Evolutionary conservation across 176 grass and related monocot species (phyloP).

Genomic region (Cocos nucifera): DNA sequence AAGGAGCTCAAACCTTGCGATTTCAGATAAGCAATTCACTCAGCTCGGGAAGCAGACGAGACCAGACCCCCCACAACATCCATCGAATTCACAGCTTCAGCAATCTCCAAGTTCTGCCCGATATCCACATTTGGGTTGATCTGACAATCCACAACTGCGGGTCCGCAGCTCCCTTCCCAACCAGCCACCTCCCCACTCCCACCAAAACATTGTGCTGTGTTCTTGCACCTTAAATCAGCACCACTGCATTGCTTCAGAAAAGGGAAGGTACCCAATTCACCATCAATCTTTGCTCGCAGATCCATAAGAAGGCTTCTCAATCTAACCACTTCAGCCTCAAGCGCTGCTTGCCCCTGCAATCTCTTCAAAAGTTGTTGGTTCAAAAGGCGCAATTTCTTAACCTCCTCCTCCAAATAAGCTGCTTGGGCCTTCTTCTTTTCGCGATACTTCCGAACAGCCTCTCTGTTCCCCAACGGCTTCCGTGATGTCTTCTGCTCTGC

Average conservation of each 20-base stretch:
- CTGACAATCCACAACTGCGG: constrained; percentile 25
- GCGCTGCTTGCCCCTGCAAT: constrained; percentile 46
- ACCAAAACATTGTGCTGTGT: background rate
- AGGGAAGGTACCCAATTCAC: constrained; percentile 32
- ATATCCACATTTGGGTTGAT: constrained; percentile 24
- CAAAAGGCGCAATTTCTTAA: constrained; percentile 44
- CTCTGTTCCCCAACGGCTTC: constrained; percentile 55
- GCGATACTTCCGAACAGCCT: constrained; percentile 87
- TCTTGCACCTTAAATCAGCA: constrained; percentile 20
- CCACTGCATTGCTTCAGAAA: constrained; percentile 37
- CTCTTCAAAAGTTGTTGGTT: constrained; percentile 75
- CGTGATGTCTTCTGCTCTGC: constrained; percentile 32
- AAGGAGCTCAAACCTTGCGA: too few relatives aligned
- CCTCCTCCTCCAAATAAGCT: constrained; percentile 70
- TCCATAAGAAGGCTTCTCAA: constrained; percentile 46
- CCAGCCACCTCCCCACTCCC: constrained; percentile 3
- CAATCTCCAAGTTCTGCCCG: constrained; percentile 24
- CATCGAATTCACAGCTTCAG: constrained; percentile 24
- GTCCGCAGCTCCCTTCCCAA: constrained; percentile 28
- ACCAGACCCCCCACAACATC: constrained; percentile 28
- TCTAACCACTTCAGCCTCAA: constrained; percentile 62
- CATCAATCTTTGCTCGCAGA: constrained; percentile 62
- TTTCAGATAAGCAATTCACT: constrained; percentile 2
- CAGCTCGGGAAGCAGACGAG: constrained; percentile 20
- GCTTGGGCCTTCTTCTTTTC: constrained; percentile 91